A percentile compares a stretch with the other conserved stretches of the same genome.
phyloP scores from a whole-genome alignment of 176 grass and related monocot species.

The Eragrostis curvula region DNA sequence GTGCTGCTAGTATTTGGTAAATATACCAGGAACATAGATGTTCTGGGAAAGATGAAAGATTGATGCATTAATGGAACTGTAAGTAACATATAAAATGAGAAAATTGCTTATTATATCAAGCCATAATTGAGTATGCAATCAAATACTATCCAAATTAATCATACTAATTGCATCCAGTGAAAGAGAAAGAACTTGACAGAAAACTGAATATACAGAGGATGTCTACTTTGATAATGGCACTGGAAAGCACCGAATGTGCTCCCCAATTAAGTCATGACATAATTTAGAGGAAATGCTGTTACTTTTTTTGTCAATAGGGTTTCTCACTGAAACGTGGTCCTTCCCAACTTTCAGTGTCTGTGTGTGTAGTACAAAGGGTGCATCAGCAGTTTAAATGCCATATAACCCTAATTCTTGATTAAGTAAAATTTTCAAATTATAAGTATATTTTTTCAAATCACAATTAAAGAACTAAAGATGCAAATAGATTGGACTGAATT shows the following conservation, averaged over 20 bases:
- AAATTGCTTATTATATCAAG: neutral
- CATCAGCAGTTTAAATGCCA: neutral
- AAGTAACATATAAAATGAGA: neutral
- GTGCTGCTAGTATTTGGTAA: constrained; percentile 19
- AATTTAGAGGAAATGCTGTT: neutral
- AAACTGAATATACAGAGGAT: neutral
- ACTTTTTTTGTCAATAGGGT: constrained; percentile 1
- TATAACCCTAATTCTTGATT: constrained; percentile 1
- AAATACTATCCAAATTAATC: neutral
- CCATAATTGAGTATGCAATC: neutral
- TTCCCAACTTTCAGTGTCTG: neutral
- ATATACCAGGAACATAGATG: neutral
- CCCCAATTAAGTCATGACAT: neutral
- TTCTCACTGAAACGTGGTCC: neutral
- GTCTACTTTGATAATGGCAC: neutral
- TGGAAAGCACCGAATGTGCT: neutral
- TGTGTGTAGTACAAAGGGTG: neutral
- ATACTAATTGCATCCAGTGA: neutral
- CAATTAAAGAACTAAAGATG: no score
- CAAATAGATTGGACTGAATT: no score
- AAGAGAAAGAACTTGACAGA: neutral
- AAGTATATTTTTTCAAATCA: constrained; percentile 24
- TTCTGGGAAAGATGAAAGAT: constrained; percentile 24
- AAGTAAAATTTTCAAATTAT: no score
- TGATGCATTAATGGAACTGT: constrained; percentile 5